Evolutionary conservation across 2,329 filamentous ascomycete genomes (phyloP).

Genomic region (Apiospora saccharicola): DNA sequence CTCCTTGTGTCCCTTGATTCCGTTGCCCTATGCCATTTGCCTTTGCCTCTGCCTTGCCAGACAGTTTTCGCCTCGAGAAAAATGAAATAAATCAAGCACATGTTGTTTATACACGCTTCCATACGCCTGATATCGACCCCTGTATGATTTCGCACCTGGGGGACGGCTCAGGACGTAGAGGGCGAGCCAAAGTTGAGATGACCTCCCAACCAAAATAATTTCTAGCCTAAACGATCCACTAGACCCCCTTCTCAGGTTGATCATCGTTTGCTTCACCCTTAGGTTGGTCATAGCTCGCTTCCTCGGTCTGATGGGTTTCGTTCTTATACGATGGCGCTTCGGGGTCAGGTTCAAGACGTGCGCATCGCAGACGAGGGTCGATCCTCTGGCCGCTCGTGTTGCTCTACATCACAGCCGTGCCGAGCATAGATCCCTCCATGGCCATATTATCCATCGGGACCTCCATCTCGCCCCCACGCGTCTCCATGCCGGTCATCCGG

Average conservation of each 20-base stretch:
- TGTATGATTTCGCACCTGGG: constrained; percentile 3
- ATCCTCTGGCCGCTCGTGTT: background rate
- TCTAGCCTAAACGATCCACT: background rate
- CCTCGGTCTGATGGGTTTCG: background rate
- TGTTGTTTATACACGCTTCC: constrained; percentile 24
- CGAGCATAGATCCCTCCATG: constrained; percentile 45
- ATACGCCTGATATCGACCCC: constrained; percentile 13
- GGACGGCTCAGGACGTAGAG: background rate
- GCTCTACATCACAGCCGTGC: constrained; percentile 46
- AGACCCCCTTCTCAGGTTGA: background rate
- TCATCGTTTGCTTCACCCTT: background rate
- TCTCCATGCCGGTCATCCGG: constrained; percentile 48
- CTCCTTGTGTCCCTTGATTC: background rate
- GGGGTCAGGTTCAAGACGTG: background rate
- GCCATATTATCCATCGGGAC: constrained; percentile 50
- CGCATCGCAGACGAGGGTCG: background rate
- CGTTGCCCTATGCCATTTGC: constrained; percentile 11
- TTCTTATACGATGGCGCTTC: background rate
- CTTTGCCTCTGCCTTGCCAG: constrained; percentile 16
- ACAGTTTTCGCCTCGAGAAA: constrained; percentile 24
- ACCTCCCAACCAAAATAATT: background rate
- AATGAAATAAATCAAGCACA: constrained; percentile 8
- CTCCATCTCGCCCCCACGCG: constrained; percentile 45
- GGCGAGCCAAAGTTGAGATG: background rate
- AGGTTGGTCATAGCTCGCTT: background rate